A percentile compares a stretch with the other conserved stretches of the same genome.
Evolutionary conservation across 495 filamentous ascomycete genomes (phyloP).

Genomic region (Penicillium nucicola): DNA sequence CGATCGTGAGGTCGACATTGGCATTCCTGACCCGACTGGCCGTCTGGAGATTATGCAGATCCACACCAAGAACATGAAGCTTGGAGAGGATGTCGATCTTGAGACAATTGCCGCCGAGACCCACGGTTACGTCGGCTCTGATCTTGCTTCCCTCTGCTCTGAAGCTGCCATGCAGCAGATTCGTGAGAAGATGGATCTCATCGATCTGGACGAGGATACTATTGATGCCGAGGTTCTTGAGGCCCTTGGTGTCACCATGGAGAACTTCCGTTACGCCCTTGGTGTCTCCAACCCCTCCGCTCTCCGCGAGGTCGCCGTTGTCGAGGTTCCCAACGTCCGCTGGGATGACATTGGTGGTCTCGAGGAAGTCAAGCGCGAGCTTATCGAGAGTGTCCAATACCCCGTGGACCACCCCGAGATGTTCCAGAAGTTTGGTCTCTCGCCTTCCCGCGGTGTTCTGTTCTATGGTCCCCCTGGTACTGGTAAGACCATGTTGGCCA

Average conservation of each 20-base stretch:
- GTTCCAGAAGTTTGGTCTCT: slow-evolving; percentile 99
- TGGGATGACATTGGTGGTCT: slow-evolving; percentile 99
- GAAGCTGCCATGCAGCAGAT: slow-evolving; percentile 99
- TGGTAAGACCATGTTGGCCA: slow-evolving; percentile 99
- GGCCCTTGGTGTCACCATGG: slow-evolving; percentile 97
- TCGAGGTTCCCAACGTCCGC: slow-evolving; percentile 97
- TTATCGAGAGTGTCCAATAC: slow-evolving; percentile 98
- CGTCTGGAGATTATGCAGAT: slow-evolving; percentile 98
- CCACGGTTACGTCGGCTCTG: slow-evolving; percentile 98
- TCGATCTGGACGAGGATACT: slow-evolving; percentile 97
- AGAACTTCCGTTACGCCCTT: slow-evolving; percentile 98
- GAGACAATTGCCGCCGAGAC: slow-evolving; percentile 97
- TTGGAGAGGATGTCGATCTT: slow-evolving; percentile 93
- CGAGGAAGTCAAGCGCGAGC: slow-evolving; percentile 97
- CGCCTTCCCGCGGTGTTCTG: slow-evolving; percentile 94
- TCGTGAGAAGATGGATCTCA: slow-evolving; percentile 99
- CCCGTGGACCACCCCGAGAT: slow-evolving; percentile 99
- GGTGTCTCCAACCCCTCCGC: slow-evolving; percentile 98
- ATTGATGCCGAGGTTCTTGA: slow-evolving; percentile 98
- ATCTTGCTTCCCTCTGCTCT: slow-evolving; percentile 97
- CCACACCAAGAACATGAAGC: slow-evolving; percentile 99
- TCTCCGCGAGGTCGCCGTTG: slow-evolving; percentile 96
- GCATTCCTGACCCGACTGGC: slow-evolving; percentile 95
- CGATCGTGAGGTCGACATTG: slow-evolving; percentile 97
- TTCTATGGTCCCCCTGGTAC: slow-evolving; percentile 99